Percentiles rank a stretch among this genome's conserved stretches.
These are phyloP conservation scores for Cornus florida DNA, from an alignment of 148 eudicot genomes.

Conservation along the genomic window DNA sequence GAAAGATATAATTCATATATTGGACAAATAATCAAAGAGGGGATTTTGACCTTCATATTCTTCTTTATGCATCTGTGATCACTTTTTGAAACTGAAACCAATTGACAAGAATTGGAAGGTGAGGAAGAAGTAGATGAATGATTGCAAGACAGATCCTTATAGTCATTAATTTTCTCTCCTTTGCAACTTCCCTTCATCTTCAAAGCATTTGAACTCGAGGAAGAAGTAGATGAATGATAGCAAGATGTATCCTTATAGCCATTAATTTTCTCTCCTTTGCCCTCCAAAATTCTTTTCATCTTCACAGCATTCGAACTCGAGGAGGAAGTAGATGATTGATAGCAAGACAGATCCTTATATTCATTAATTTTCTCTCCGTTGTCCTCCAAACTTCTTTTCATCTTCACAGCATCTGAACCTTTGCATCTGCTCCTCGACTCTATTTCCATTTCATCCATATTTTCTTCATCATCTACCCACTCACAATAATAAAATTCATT, in stretches of 20 bases:
- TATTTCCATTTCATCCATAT: slow-evolving; percentile 4
- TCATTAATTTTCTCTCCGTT: neutral
- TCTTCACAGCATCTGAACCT: slow-evolving; percentile 1
- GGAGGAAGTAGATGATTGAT: no score
- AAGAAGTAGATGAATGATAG: no score
- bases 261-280: neutral
- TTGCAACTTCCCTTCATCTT: slow-evolving; percentile 17
- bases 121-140: slow-evolving; percentile 29
- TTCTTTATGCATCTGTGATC: slow-evolving; percentile 19
- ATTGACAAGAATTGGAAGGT: slow-evolving; percentile 28
- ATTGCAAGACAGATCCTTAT: slow-evolving; percentile 8
- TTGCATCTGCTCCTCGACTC: slow-evolving; percentile 1
- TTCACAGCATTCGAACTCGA: neutral
- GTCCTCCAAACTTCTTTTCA: slow-evolving; percentile 15
- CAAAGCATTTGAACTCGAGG: neutral
- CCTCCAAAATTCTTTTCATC: slow-evolving; percentile 15
- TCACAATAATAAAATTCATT: neutral
- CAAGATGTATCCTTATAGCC: no score
- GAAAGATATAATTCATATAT: neutral
- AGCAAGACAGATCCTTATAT: no score
- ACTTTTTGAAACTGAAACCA: slow-evolving; percentile 22
- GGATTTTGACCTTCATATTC: slow-evolving; percentile 22
- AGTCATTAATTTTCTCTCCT: slow-evolving; percentile 4
- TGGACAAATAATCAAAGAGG: neutral
- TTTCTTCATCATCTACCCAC: slow-evolving; percentile 25